Evolutionary conservation across 108 stramenopile species (phyloP).

Genomic region (Fragilaria radians): DNA sequence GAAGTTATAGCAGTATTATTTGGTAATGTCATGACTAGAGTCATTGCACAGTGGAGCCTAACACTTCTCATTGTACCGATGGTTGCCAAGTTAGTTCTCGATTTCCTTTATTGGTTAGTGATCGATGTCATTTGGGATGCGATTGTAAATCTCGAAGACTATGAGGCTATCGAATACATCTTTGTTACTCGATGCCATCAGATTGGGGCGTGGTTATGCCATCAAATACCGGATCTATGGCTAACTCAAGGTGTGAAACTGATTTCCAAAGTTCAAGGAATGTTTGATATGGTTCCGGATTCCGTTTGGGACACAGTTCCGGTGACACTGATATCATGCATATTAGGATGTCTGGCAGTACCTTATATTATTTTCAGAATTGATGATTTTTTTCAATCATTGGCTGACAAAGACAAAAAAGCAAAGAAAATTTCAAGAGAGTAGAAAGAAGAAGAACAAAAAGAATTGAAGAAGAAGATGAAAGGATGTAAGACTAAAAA

Average conservation of each 20-base stretch:
- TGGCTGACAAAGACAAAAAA: conserved; percentile 22
- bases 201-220: conserved; percentile 8
- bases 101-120: conserved; percentile 15
- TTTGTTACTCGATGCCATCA: too few relatives aligned
- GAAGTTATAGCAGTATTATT: conserved; percentile 63
- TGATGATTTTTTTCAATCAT: conserved; percentile 58
- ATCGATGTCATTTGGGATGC: conserved; percentile 1
- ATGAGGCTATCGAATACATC: conserved; percentile 5
- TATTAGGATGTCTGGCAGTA: conserved; percentile 38
- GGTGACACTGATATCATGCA: conserved; percentile 43
- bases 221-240: conserved; percentile 9
- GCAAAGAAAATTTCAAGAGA: conserved; percentile 13
- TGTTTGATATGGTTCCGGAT: conserved; percentile 26
- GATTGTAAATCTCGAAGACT: conserved; percentile 1
- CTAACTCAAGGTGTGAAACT: neutral
- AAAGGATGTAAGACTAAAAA: too few relatives aligned
- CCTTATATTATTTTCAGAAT: conserved; percentile 50
- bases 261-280: neutral
- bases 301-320: conserved; percentile 52
- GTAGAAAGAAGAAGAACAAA: too few relatives aligned
- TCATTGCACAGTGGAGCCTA: conserved; percentile 60
- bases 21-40: conserved; percentile 63
- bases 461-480: too few relatives aligned
- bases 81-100: conserved; percentile 39
- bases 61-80: conserved; percentile 66